These are phyloP conservation scores for Penicillium sp. DNA, from an alignment of 2,329 filamentous ascomycete species.

Conservation along the genomic window DNA sequence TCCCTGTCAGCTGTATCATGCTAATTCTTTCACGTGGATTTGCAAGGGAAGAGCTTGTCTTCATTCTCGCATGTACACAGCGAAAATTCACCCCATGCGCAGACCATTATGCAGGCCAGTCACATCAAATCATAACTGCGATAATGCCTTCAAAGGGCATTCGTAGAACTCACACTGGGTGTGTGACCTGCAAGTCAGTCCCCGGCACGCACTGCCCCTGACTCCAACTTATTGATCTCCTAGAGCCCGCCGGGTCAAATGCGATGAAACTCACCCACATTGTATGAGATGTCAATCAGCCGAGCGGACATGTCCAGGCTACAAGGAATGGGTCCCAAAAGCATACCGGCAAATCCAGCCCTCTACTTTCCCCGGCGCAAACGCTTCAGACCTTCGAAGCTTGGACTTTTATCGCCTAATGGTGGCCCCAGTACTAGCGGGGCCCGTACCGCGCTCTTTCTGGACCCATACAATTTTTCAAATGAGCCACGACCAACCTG, in stretches of 20 bases:
- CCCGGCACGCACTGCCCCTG: not conserved
- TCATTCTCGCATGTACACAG: too few relatives aligned
- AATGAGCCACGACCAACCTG: not conserved
- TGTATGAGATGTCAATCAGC: not conserved
- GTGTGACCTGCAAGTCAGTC: conserved; percentile 2
- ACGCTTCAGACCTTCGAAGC: not conserved
- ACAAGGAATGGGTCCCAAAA: not conserved
- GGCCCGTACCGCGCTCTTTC: not conserved
- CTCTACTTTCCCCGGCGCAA: not conserved
- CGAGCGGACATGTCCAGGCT: not conserved
- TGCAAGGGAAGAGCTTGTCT: too few relatives aligned
- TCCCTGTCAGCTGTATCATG: too few relatives aligned
- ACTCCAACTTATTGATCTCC: not conserved
- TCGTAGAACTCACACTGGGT: not conserved
- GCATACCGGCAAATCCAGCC: not conserved
- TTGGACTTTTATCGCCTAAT: not conserved
- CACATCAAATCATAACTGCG: too few relatives aligned
- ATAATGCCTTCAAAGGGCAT: not conserved
- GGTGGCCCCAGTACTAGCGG: not conserved
- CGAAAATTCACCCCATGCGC: too few relatives aligned
- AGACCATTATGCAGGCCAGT: too few relatives aligned
- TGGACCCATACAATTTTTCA: not conserved
- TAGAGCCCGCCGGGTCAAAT: not conserved
- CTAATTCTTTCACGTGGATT: too few relatives aligned
- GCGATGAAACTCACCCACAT: not conserved